Conservation (phyloP, 2,329 filamentous ascomycete genomes). For the Pseudogymnoascus sp. region DNA sequence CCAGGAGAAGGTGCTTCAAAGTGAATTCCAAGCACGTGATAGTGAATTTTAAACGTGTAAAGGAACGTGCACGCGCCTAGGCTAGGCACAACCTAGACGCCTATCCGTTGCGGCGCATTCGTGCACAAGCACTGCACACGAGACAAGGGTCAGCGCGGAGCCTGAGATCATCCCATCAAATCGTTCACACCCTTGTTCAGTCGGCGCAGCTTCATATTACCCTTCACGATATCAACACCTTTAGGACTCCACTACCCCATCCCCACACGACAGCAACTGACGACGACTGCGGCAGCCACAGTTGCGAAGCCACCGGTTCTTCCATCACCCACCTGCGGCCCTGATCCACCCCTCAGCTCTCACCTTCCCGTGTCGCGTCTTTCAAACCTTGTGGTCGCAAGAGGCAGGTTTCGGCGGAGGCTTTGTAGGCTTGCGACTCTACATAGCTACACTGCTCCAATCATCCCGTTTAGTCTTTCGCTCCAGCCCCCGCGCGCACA, state of each 20-base stretch:
- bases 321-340: background rate
- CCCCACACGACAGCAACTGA: constrained; percentile 3
- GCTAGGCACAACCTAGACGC: constrained; percentile 7
- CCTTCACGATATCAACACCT: background rate
- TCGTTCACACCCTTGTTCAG: constrained; percentile 4
- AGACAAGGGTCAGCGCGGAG: constrained; percentile 1
- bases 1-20: background rate
- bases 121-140: constrained; percentile 1
- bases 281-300: constrained; percentile 4
- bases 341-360: background rate
- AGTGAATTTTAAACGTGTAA: background rate
- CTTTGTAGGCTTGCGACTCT: constrained; percentile 2
- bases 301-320: constrained; percentile 1
- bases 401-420: background rate
- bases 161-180: constrained; percentile 5
- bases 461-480: background rate
- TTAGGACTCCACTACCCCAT: background rate
- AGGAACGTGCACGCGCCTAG: background rate
- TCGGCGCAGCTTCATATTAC: constrained; percentile 4
- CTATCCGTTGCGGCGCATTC: constrained; percentile 3
- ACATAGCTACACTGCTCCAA: background rate
- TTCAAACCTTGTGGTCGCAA: background rate
- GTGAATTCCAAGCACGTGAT: background rate
- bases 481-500: background rate
- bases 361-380: background rate